Evolutionary conservation across 345 rosid genomes (phyloP).

Genomic region (Arabis alpina): DNA sequence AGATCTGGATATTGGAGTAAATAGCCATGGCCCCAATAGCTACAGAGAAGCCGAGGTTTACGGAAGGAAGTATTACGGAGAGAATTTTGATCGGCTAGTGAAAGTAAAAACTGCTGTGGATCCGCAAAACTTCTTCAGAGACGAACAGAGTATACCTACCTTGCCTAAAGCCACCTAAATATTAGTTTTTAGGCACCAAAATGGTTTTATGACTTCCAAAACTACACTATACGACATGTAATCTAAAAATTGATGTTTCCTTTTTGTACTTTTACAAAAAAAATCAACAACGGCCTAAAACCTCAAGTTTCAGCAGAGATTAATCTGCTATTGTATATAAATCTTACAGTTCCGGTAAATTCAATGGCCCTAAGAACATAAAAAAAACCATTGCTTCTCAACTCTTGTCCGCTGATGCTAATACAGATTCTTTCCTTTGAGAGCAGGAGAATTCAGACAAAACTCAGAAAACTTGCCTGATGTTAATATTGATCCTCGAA

Average conservation of each 20-base stretch:
- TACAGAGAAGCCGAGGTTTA: slow-evolving; percentile 53
- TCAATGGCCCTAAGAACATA: slow-evolving; percentile 17
- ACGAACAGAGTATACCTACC: slow-evolving; percentile 63
- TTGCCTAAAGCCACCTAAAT: slow-evolving; percentile 10
- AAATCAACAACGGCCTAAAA: not conserved
- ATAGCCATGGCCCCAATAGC: slow-evolving; percentile 36
- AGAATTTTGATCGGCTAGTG: slow-evolving; percentile 60
- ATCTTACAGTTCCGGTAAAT: not conserved
- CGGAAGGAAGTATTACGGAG: slow-evolving; percentile 57
- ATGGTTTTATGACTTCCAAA: not conserved
- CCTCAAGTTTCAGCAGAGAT: slow-evolving; percentile 16
- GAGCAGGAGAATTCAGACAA: not conserved
- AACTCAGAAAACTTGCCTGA: slow-evolving; percentile 74
- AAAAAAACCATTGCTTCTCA: not conserved
- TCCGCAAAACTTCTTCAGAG: slow-evolving; percentile 56
- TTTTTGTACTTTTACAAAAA: slow-evolving; percentile 21
- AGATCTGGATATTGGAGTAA: slow-evolving; percentile 61
- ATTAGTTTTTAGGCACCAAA: slow-evolving; percentile 14
- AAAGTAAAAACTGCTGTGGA: slow-evolving; percentile 57
- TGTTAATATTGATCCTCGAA: slow-evolving; percentile 89
- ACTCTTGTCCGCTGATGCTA: slow-evolving; percentile 5
- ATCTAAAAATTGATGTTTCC: not conserved
- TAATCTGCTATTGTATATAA: slow-evolving; percentile 6
- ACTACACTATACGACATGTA: not conserved
- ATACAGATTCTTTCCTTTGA: not conserved